Evolutionary conservation across 768 basidiomycete genomes (phyloP).

Genomic region (Calvatia gigantea): DNA sequence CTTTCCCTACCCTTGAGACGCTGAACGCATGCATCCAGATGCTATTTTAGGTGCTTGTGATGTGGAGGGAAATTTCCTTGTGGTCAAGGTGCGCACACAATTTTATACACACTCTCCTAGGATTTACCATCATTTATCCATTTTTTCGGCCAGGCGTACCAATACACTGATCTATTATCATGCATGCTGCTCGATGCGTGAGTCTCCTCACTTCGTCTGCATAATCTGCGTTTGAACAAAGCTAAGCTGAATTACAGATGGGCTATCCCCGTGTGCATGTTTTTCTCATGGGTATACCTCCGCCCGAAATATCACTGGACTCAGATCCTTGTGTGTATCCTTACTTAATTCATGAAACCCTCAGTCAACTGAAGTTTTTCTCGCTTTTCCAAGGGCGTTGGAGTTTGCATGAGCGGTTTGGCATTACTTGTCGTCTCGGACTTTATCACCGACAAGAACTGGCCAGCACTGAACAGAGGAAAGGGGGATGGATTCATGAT

Average conservation of each 20-base stretch:
- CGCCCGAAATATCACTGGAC: constrained; percentile 79
- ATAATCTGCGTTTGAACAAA: neutral
- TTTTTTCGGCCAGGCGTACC: constrained; percentile 52
- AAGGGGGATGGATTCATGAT: constrained; percentile 89
- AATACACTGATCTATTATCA: constrained; percentile 83
- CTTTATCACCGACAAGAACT: constrained; percentile 73
- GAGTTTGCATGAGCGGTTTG: constrained; percentile 71
- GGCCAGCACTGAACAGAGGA: constrained; percentile 56
- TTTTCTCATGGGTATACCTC: constrained; percentile 84
- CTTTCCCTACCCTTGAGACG: constrained; percentile 1
- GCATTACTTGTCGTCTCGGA: constrained; percentile 81
- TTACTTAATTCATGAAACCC: neutral
- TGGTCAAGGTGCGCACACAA: constrained; percentile 57
- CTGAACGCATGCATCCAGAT: constrained; percentile 39
- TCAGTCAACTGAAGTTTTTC: neutral
- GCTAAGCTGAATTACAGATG: constrained; percentile 41
- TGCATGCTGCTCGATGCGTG: constrained; percentile 92
- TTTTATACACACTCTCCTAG: no score
- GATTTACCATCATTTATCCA: no score
- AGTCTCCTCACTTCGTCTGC: constrained; percentile 19
- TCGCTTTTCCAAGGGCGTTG: constrained; percentile 48
- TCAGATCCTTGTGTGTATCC: constrained; percentile 59
- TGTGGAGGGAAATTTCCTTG: constrained; percentile 87
- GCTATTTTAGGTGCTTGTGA: constrained; percentile 75
- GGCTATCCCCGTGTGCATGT: constrained; percentile 86